Evolutionary conservation across 176 grass and related monocot genomes (phyloP), one percentile per base, ranked within the genome.

Genomic region (Carex littledalei): DNA sequence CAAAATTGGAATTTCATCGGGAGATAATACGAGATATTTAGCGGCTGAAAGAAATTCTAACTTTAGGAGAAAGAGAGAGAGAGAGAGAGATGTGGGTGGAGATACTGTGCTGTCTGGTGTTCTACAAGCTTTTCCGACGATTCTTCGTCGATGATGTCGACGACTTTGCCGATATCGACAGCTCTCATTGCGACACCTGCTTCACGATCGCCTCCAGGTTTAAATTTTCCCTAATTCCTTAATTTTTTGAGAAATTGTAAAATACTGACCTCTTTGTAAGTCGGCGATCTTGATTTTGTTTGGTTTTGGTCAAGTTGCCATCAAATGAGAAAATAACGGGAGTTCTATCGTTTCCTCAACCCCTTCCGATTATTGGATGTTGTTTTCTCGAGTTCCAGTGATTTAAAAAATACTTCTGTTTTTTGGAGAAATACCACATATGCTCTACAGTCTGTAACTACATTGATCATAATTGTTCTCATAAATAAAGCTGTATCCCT

Each of bases 21-120:
- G 3, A 67, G 65, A 15, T 35, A 16, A 9, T 34, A 16, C 11
- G 29, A 34, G 26, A 16, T 62, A 67, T 31, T 31, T 29, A 41
- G 3, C 10, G 8, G 5, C 6, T 17, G 68, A 43, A 8, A 39
- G 32, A 71, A 67, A 67, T 66, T 31, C 58, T 29, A 64, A 6
- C 62, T 64, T n/a, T 29, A n/a, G 17, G 41, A 22, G 15, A 43
- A 8, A 71, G 2, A 39, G 29, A 29, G 29, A 29, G 29, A 32
- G 35, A 32, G 35, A 20, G 50, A 69, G 77, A 76, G 83, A 95
- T 98, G 95, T 98, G 93, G 95, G 64, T 98, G 22, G 89, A 93
- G 87, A 92, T 98, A 80, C 45, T 98, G 2, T 98, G 95, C 91
- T 88, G 91, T 55, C 86, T 98, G 31, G 60, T 98, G 83, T 45